Evolutionary conservation across 306 rosid species (phyloP).

Genomic region (Trifolium fragiferum): DNA sequence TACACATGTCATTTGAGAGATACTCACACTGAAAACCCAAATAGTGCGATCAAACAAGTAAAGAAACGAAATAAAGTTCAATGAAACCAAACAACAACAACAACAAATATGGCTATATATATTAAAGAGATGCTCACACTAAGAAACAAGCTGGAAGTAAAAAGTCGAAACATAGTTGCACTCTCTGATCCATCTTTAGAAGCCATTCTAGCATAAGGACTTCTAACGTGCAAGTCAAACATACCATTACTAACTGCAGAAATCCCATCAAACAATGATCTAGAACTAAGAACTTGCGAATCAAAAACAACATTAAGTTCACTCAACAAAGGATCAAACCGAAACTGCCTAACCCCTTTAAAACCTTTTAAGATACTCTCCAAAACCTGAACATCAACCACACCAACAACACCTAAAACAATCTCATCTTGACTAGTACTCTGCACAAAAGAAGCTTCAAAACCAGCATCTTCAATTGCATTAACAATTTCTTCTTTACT

Average conservation of each 20-base stretch:
- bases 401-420: conserved; percentile 72
- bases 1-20: background rate
- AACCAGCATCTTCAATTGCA: conserved; percentile 95
- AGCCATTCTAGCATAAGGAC: conserved; percentile 84
- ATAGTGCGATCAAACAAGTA: conserved; percentile 5
- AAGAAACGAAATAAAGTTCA: conserved; percentile 1
- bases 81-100: conserved; percentile 25
- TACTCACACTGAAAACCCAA: background rate
- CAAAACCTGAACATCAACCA: conserved; percentile 67
- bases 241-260: conserved; percentile 67
- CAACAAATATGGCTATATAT: background rate
- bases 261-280: conserved; percentile 89
- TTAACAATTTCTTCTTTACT: conserved; percentile 81
- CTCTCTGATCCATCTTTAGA: conserved; percentile 79
- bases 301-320: conserved; percentile 81
- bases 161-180: conserved; percentile 75
- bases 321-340: conserved; percentile 61
- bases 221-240: conserved; percentile 71
- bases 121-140: conserved; percentile 69
- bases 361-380: conserved; percentile 69
- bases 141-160: conserved; percentile 78
- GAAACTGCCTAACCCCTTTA: conserved; percentile 77
- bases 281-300: conserved; percentile 80
- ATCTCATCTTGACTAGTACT: conserved; percentile 88
- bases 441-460: conserved; percentile 82